These are phyloP conservation scores for Prunus mira DNA, from an alignment of 306 rosid species.

Conservation along the genomic window DNA sequence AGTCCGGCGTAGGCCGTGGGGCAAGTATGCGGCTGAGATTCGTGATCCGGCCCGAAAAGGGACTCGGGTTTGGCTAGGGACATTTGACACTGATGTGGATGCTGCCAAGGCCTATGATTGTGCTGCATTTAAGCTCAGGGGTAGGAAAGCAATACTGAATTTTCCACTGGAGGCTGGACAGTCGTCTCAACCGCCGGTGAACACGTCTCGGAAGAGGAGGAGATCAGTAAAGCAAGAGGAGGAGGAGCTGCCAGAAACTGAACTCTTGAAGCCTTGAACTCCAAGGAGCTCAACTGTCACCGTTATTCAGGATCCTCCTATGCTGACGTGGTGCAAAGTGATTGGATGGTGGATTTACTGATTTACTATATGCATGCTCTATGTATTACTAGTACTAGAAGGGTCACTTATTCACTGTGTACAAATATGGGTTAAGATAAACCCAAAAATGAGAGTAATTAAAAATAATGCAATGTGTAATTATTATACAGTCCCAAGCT, in stretches of 20 bases:
- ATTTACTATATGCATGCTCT: background rate
- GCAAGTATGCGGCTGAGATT: slow-evolving; percentile 82
- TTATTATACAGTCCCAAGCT: background rate
- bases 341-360: background rate
- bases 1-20: slow-evolving; percentile 81
- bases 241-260: slow-evolving; percentile 7
- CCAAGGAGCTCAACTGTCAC: background rate
- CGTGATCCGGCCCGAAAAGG: slow-evolving; percentile 72
- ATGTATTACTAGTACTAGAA: background rate
- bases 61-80: slow-evolving; percentile 80
- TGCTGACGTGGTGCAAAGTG: slow-evolving; percentile 3
- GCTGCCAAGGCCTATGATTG: slow-evolving; percentile 81
- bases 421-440: background rate
- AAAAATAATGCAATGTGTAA: background rate
- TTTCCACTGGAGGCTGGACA: slow-evolving; percentile 70
- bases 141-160: slow-evolving; percentile 66
- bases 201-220: slow-evolving; percentile 44
- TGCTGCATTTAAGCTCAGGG: slow-evolving; percentile 81
- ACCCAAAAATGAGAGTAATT: background rate
- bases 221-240: slow-evolving; percentile 18
- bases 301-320: background rate
- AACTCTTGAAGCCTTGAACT: slow-evolving; percentile 14
- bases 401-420: background rate
- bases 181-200: slow-evolving; percentile 30
- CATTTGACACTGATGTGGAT: slow-evolving; percentile 58